Conservation (phyloP, 495 filamentous ascomycete genomes). For the Staphylotrichum longicolle region DNA sequence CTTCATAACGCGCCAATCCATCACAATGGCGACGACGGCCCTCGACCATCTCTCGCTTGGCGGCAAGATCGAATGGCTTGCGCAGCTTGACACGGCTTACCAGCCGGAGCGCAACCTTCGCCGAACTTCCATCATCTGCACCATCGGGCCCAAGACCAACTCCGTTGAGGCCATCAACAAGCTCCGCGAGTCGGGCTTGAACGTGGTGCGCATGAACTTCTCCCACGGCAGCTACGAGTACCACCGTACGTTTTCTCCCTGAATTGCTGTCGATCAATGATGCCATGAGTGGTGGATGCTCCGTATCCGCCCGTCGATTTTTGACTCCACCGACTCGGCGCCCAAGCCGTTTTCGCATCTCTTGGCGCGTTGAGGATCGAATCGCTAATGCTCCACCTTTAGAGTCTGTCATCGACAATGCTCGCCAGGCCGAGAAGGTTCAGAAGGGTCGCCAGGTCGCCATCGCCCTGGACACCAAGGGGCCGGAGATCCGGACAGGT, state of each 20-base stretch:
- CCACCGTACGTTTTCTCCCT: conserved; percentile 31
- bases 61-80: conserved; percentile 89
- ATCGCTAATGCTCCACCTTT: conserved; percentile 13
- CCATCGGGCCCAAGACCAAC: conserved; percentile 99
- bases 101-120: conserved; percentile 82
- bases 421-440: conserved; percentile 74
- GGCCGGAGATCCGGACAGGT: conserved; percentile 96
- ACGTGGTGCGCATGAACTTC: conserved; percentile 98
- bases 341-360: background rate
- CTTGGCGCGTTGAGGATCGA: conserved; percentile 46
- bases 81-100: conserved; percentile 71
- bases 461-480: conserved; percentile 98
- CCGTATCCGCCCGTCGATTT: conserved; percentile 9
- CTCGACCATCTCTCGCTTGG: conserved; percentile 76
- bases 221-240: conserved; percentile 91
- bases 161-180: conserved; percentile 93
- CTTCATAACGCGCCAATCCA: background rate
- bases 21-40: conserved; percentile 59
- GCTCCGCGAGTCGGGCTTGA: conserved; percentile 84
- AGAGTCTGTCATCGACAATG: conserved; percentile 92
- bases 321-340: background rate
- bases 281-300: conserved; percentile 25
- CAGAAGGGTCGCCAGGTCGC: conserved; percentile 82
- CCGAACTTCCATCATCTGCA: conserved; percentile 97
- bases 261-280: background rate